Base-by-base conservation (phyloP, 1,284 basidiomycete species). In the Irpex lacteus region DNA sequence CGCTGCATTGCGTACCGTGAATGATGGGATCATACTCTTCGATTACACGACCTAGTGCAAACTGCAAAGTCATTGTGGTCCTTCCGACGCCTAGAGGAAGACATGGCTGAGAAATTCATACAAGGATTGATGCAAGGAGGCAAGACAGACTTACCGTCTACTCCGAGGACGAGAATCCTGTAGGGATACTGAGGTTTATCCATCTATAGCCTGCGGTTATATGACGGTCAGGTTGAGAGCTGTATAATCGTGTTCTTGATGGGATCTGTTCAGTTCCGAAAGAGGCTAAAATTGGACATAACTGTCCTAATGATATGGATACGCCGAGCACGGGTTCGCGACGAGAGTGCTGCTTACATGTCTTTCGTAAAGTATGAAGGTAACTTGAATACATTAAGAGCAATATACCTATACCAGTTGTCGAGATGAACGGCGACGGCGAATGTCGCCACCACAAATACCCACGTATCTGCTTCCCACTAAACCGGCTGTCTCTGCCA, bases 1-100 rank as follows among this genome's bases (percentile, higher is more conserved):
- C 21, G 21, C 21, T 26, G 21, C 21, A 26, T 26, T 52, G 50
- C 19, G 3, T 69, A 92, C 93, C 94, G 78, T 96, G 96, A 70
- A 98, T 98, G 36, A 96, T 98, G 37, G 97, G 96, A 77, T 98
- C 96, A 73, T 97, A 98, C 80, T 98, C 97, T 77, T 98, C 95
- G 60, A 98, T 96, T 76, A 99, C 99, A 78, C 97, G 94, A 70
- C 90, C 91, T 76, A 96, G 94, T 71, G 97, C 98, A 83, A 98
- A 98, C 77, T 98, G 96, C 74, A 98, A 98, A 55, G 97, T 98
- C 78, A 98, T 80, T 21, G 95, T 95, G 55, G 92, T 96, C 83
- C 98, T 98, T 69, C 96, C 96, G 70, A 98, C 96, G 84, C 95
- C 95, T 95, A 68, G 37, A 64, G n/a, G 38, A 60, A 44, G 36